Evolutionary conservation across 2,329 filamentous ascomycete species (phyloP).

Genomic region (Aspergillus oerlinghausenensis): DNA sequence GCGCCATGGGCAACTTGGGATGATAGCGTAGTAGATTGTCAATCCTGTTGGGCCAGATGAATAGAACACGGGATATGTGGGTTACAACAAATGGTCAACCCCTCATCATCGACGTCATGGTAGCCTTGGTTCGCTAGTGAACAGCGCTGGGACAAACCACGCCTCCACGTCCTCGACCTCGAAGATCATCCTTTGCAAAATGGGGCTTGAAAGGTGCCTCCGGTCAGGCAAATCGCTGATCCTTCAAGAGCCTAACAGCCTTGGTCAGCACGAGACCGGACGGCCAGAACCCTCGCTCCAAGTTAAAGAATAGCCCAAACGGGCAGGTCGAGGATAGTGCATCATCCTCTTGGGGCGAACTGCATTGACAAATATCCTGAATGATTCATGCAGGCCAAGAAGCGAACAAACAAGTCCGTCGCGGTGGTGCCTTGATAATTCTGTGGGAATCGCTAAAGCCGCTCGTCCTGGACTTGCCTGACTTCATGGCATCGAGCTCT

Average conservation of each 20-base stretch:
- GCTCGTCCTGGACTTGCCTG: too few species aligned
- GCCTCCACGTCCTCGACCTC: background rate
- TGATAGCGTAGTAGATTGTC: background rate
- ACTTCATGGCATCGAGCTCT: too few species aligned
- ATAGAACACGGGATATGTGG: background rate
- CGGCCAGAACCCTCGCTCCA: background rate
- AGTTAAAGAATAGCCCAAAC: background rate
- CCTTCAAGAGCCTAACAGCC: background rate
- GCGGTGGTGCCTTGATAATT: background rate
- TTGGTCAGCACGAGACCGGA: background rate
- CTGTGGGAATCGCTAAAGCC: too few species aligned
- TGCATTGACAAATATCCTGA: background rate
- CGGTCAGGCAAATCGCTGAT: background rate
- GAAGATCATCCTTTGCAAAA: background rate
- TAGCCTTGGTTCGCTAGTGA: background rate
- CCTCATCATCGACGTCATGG: background rate
- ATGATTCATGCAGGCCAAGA: background rate
- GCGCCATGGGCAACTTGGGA: background rate
- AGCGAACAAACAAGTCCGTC: background rate
- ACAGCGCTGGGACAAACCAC: background rate
- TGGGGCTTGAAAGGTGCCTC: too few species aligned
- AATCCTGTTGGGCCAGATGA: background rate
- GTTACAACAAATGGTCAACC: background rate
- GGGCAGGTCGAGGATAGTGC: background rate
- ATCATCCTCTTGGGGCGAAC: background rate